phyloP scores from a whole-genome alignment of 176 grass and related monocot genomes.

The Tuctoria greenei region DNA sequence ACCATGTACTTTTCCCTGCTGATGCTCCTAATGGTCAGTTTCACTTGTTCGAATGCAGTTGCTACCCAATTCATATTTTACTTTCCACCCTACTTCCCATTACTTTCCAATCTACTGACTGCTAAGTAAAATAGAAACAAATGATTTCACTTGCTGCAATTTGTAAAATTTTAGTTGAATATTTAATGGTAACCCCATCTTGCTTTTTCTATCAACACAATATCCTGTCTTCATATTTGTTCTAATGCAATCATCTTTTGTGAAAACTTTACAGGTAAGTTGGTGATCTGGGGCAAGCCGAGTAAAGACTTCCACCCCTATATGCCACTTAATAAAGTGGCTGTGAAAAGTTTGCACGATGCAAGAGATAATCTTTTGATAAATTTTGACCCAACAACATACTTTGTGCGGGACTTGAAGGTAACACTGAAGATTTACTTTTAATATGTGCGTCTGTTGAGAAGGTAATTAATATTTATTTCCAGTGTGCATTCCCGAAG shows the following conservation, averaged over 20 bases:
- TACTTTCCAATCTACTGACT: neutral
- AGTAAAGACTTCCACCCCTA: slow-evolving; percentile 84
- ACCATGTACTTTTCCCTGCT: slow-evolving; percentile 74
- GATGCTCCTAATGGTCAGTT: slow-evolving; percentile 60
- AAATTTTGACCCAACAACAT: slow-evolving; percentile 71
- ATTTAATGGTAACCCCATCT: slow-evolving; percentile 2
- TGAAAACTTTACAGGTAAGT: slow-evolving; percentile 56
- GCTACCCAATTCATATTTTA: neutral
- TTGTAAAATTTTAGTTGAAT: neutral
- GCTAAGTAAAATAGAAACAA: neutral
- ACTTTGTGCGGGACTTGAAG: slow-evolving; percentile 74
- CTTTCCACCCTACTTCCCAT: neutral
- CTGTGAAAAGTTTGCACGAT: slow-evolving; percentile 53
- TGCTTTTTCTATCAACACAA: slow-evolving; percentile 15
- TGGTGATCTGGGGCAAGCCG: slow-evolving; percentile 66
- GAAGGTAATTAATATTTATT: slow-evolving; percentile 24
- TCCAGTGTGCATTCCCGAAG: slow-evolving; percentile 62
- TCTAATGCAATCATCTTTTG: slow-evolving; percentile 25
- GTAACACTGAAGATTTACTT: slow-evolving; percentile 37
- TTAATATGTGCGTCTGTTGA: slow-evolving; percentile 1
- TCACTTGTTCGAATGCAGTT: neutral
- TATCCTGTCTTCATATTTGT: neutral
- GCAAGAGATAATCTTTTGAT: slow-evolving; percentile 79
- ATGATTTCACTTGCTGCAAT: slow-evolving; percentile 2
- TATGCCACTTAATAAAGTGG: slow-evolving; percentile 41